Evolutionary conservation across 179 eudicot genomes (phyloP).

Genomic region (Patellifolia procumbens): DNA sequence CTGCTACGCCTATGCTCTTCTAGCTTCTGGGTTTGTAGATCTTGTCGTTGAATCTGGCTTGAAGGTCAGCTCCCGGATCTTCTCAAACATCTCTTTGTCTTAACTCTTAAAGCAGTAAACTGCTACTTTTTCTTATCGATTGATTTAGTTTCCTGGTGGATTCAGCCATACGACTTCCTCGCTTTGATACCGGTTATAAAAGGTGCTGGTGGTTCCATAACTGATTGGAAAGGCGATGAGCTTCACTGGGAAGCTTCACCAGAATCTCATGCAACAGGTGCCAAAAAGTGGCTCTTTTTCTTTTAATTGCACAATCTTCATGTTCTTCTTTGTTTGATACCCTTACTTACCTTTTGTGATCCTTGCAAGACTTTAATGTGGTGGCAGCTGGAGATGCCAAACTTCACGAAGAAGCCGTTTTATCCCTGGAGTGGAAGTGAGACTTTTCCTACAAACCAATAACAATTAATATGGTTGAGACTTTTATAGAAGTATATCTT

Average conservation of each 20-base stretch:
- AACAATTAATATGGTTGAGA: neutral
- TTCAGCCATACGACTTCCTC: conserved; percentile 49
- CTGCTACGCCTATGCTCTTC: conserved; percentile 95
- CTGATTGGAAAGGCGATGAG: conserved; percentile 45
- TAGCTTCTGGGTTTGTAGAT: conserved; percentile 95
- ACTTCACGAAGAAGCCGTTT: conserved; percentile 69
- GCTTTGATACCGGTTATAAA: conserved; percentile 43
- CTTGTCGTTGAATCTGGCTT: conserved; percentile 95
- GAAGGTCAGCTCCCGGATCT: conserved; percentile 48
- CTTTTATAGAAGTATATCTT: too few species aligned
- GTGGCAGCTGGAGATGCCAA: conserved; percentile 77
- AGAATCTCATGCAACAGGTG: conserved; percentile 47
- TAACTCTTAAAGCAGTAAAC: neutral
- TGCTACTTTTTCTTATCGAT: neutral
- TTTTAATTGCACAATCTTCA: neutral
- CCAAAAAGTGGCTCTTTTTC: neutral
- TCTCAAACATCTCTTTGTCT: neutral
- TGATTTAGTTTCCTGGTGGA: conserved; percentile 2
- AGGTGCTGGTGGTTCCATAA: conserved; percentile 48
- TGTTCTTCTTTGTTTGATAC: neutral
- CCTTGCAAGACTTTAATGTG: conserved; percentile 66
- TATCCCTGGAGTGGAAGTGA: conserved; percentile 54
- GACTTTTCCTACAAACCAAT: neutral
- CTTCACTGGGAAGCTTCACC: conserved; percentile 48
- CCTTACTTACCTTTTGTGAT: conserved; percentile 1